These are phyloP conservation scores for Daldinia grandis DNA, from an alignment of 495 filamentous ascomycete species.

Conservation along the genomic window DNA sequence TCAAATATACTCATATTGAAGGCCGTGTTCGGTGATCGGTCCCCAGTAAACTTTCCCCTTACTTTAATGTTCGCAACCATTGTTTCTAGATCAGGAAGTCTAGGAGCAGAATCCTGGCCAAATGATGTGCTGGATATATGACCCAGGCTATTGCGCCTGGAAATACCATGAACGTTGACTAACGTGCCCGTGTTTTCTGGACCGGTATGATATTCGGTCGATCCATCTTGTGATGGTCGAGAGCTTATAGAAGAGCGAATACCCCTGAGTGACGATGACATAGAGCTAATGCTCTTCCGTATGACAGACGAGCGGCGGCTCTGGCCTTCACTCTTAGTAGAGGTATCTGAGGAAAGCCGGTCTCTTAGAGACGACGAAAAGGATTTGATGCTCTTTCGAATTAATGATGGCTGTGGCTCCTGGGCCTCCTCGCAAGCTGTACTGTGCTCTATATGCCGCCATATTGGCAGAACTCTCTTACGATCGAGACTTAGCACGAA, in stretches of 20 bases:
- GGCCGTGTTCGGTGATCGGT: slow-evolving; percentile 11
- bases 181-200: background rate
- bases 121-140: slow-evolving; percentile 13
- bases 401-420: background rate
- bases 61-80: slow-evolving; percentile 12
- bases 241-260: slow-evolving; percentile 21
- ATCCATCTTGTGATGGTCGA: slow-evolving; percentile 16
- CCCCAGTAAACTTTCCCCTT: background rate
- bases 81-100: slow-evolving; percentile 30
- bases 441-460: background rate
- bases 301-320: slow-evolving; percentile 18
- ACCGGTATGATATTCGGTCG: slow-evolving; percentile 1
- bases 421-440: background rate
- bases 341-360: slow-evolving; percentile 8
- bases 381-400: slow-evolving; percentile 31
- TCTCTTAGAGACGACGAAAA: slow-evolving; percentile 29
- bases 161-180: background rate
- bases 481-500: slow-evolving; percentile 12
- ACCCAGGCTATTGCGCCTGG: slow-evolving; percentile 20
- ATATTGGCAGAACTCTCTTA: slow-evolving; percentile 7
- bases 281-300: slow-evolving; percentile 40
- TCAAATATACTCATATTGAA: slow-evolving; percentile 33
- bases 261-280: slow-evolving; percentile 38
- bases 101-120: slow-evolving; percentile 19
- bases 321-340: slow-evolving; percentile 9